Evolutionary conservation across 1,284 basidiomycete genomes (phyloP), one percentile per base, ranked within the genome.

Genomic region (Volvariella surrecta): DNA sequence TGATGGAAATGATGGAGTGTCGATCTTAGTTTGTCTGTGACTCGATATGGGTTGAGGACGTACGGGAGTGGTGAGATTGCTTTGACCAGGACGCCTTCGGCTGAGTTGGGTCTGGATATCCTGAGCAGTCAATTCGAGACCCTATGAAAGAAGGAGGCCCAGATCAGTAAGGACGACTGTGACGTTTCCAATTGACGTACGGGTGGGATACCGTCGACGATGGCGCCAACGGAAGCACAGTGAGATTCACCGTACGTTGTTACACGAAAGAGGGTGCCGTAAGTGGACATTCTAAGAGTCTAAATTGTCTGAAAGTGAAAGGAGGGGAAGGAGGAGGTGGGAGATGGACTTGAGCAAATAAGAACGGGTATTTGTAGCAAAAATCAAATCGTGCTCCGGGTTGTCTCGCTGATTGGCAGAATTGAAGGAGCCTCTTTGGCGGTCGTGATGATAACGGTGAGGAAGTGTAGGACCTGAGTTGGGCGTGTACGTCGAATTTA

Each of bases 231-330:
- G 2, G 91, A 95, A 46, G 89, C 81, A 64, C 96, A 98, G 61
- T 99, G 96, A 48, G 88, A 92, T 71, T 99, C 96, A 52, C 96
- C 96, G 60, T 89, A 99, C 49, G 96, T 99, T 47, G 94, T 94
- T 32, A 99, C 95, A 43, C 92, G 80, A 72, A 90, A 99, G 40
- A 88, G 67, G 16, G 72, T 77, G 37, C 95, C 96, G 62, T 90
- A 98, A 37, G 92, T 89, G 30, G 92, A 96, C 95, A 98, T 98
- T 28, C 24, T 28, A 42, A 43, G 38, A 24, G 42, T 39, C 34
- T 43, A 45, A 15, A 28, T 44, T 21, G 34, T 28, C 24, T 28
- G 46, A 42, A 32, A 8, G 19, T 9, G 38, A 15, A 18, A n/a
- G 17, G 38, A 7, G 15, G 17, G 34, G 34, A 19, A 35, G 13